A percentile compares a stretch with the other conserved stretches of the same genome.
phyloP scores from a whole-genome alignment of 2,329 filamentous ascomycete genomes.

The Neonectria coccinea region DNA sequence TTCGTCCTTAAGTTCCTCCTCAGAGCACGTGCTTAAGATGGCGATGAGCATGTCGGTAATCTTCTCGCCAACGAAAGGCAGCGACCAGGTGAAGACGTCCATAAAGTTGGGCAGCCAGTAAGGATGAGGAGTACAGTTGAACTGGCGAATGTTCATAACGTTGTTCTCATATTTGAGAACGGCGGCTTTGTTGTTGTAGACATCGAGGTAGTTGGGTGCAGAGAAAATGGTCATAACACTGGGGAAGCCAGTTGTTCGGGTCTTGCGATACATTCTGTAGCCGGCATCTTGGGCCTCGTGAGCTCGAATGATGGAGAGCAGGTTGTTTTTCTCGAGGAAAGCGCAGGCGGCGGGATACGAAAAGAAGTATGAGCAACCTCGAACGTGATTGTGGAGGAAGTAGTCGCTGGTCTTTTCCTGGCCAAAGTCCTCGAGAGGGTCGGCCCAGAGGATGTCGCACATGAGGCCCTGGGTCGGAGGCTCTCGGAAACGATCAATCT shows the following conservation, averaged over 20 bases:
- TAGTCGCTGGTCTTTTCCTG: constrained; percentile 99
- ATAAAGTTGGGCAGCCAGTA: constrained; percentile 99
- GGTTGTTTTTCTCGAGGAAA: constrained; percentile 98
- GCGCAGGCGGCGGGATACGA: constrained; percentile 97
- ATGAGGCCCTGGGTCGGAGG: constrained; percentile 97
- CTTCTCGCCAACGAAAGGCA: constrained; percentile 98
- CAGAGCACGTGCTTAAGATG: constrained; percentile 98
- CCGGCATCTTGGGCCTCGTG: constrained; percentile 99
- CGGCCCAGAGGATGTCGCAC: constrained; percentile 99
- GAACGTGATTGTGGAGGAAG: constrained; percentile 97
- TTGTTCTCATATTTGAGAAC: constrained; percentile 99
- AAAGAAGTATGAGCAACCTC: constrained; percentile 99
- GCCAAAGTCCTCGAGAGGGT: constrained; percentile 97
- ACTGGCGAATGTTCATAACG: constrained; percentile 99
- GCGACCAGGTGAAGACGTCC: constrained; percentile 99
- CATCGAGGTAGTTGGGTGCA: constrained; percentile 97
- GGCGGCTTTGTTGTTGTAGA: constrained; percentile 99
- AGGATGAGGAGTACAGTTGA: constrained; percentile 98
- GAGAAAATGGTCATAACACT: constrained; percentile 99
- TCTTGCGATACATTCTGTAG: constrained; percentile 99
- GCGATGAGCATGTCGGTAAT: constrained; percentile 99
- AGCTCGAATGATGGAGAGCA: constrained; percentile 95
- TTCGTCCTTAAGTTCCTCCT: constrained; percentile 94
- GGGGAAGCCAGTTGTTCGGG: constrained; percentile 95
- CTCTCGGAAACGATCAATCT: constrained; percentile 98